phyloP scores from a whole-genome alignment of 129 eudicot species.

The Chrysanthemum makinoi region DNA sequence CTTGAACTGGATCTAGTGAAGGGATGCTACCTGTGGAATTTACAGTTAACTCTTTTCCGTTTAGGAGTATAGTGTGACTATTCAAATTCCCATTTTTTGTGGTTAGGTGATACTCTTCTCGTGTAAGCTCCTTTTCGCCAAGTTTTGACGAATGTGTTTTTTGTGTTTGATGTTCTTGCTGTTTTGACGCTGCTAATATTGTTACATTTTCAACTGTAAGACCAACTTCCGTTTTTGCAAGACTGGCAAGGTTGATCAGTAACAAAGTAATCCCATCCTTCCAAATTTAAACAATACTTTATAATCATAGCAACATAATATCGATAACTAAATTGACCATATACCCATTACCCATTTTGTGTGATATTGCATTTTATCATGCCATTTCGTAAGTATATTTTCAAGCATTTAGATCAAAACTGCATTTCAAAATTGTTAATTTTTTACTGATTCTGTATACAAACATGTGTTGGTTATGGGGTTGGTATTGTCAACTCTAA shows the following conservation, averaged over 20 bases:
- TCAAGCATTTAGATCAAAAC: too few species aligned
- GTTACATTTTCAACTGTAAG: conserved; percentile 44
- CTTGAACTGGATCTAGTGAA: conserved; percentile 42
- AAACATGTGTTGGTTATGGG: not conserved
- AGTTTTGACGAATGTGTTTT: conserved; percentile 13
- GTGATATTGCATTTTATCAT: too few species aligned
- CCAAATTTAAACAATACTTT: not conserved
- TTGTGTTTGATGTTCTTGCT: conserved; percentile 21
- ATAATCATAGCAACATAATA: not conserved
- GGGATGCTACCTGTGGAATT: conserved; percentile 61
- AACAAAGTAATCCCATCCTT: conserved; percentile 68
- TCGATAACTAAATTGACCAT: too few species aligned
- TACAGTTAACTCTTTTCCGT: conserved; percentile 49
- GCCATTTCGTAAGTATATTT: too few species aligned
- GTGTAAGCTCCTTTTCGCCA: conserved; percentile 14
- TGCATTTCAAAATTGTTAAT: too few species aligned
- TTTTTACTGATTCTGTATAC: not conserved
- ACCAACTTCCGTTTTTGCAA: conserved; percentile 33
- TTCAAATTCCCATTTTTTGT: conserved; percentile 53
- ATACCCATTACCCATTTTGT: too few species aligned
- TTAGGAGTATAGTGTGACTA: conserved; percentile 51
- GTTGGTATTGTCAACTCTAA: not conserved
- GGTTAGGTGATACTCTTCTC: conserved; percentile 83
- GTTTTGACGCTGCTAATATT: conserved; percentile 29
- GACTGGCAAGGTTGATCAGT: conserved; percentile 58